Evolutionary conservation across 768 basidiomycete species (phyloP), one percentile per base, ranked within the genome.

Genomic region (Boletus reticuloceps): DNA sequence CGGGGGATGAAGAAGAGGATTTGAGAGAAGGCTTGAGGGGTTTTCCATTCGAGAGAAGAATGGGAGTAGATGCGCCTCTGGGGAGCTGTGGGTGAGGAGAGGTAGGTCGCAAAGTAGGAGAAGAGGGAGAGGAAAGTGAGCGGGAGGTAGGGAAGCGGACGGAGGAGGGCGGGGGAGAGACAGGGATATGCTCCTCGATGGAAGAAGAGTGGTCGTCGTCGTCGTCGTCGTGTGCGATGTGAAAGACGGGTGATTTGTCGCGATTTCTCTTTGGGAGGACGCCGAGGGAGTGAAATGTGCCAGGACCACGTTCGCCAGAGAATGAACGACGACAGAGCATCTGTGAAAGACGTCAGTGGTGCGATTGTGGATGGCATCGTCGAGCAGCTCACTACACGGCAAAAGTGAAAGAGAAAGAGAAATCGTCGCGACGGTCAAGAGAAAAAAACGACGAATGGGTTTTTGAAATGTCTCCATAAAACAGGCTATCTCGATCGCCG

Each of bases 1-100:
- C 31, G 12, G 61, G 61, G 3, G 63, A 51, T 0, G 68, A 69
- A 5, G 58, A 40, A 2, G 65, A 71, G 0, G 76, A 75, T 69
- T 96, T 97, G 63, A 97, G 81, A 2, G 91, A 89, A 0, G 89
- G 80, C 65, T 92, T 92, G 72, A 97, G 85, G 5, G 92, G 89
- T 66, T 91, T 91, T 42, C 94, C 93, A 54, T 86, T 92, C 19
- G 82, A 75, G 34, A 86, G 79, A 22, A 84, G 68, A 50, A 86
- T 76, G 14, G 66, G 77, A 61, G 58, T 71, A 47, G 53, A 78
- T 61, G 58, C 74, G 31, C 50, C 79, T 70, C 59, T 78, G 63
- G 53, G 70, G 13, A 61, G 58, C 16, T 17, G 58, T 11, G 62
- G 64, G 34, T 10, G 51, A 25, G 54, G 39, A 16, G 45, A 59